phyloP scores from a whole-genome alignment of 805 yeast genomes.

The Pichia heedii region DNA sequence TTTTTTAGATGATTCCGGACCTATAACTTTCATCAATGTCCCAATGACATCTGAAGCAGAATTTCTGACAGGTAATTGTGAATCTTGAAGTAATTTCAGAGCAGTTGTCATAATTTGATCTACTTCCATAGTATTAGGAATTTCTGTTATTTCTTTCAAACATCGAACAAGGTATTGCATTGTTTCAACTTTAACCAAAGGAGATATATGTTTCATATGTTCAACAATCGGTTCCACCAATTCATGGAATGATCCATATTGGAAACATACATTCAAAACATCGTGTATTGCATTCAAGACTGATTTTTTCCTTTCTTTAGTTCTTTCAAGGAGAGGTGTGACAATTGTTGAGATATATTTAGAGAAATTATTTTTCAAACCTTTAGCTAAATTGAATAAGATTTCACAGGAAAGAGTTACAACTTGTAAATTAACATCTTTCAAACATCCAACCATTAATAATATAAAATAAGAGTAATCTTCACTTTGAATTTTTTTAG shows the following conservation, averaged over 20 bases:
- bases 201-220: conserved; percentile 68
- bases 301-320: conserved; percentile 78
- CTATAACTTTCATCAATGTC: conserved; percentile 72
- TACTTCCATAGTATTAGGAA: conserved; percentile 46
- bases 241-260: conserved; percentile 40
- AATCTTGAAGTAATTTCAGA: conserved; percentile 64
- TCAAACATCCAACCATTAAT: conserved; percentile 59
- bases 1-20: conserved; percentile 55
- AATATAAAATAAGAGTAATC: conserved; percentile 63
- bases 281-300: conserved; percentile 63
- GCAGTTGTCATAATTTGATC: conserved; percentile 48
- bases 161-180: conserved; percentile 57
- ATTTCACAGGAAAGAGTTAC: conserved; percentile 72
- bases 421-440: conserved; percentile 84
- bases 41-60: conserved; percentile 75
- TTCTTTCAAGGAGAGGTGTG: conserved; percentile 63
- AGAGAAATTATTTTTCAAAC: conserved; percentile 49
- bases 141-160: conserved; percentile 37
- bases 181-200: conserved; percentile 70
- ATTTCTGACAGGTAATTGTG: conserved; percentile 76
- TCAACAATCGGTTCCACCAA: conserved; percentile 51
- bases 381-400: conserved; percentile 51
- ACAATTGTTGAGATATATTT: conserved; percentile 46
- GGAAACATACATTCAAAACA: conserved; percentile 59
- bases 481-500: conserved; percentile 42